Conservation (phyloP, 163 green algal species). For the Scenedesmus sp. region DNA sequence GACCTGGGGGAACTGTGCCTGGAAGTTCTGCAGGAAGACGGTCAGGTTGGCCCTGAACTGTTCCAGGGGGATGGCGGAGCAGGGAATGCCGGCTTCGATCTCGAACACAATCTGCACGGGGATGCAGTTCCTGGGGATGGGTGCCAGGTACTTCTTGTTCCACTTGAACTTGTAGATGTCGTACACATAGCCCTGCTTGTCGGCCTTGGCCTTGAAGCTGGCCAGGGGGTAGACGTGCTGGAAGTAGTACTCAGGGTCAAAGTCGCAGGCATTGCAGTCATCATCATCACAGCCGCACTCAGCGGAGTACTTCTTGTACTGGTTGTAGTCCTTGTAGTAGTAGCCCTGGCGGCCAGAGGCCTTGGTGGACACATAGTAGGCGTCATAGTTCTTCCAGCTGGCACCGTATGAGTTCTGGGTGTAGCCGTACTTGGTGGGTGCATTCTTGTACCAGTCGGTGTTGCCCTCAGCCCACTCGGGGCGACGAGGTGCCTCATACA, state of each 20-base stretch:
- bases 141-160: conserved; percentile 40
- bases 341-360: neutral
- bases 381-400: neutral
- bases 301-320: conserved; percentile 33
- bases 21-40: neutral
- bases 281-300: neutral
- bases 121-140: neutral
- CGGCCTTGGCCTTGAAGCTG: conserved; percentile 26
- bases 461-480: neutral
- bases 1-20: neutral
- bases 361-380: neutral
- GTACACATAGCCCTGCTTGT: conserved; percentile 3
- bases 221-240: conserved; percentile 39
- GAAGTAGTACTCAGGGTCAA: conserved; percentile 38
- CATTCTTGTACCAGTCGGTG: conserved; percentile 27
- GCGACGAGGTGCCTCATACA: conserved; percentile 31
- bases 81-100: neutral
- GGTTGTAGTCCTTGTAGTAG: conserved; percentile 54
- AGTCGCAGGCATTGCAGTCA: neutral
- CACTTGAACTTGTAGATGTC: conserved; percentile 36
- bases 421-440: neutral
- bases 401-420: neutral
- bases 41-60: conserved; percentile 10
- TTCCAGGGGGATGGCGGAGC: neutral
- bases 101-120: neutral